These are phyloP conservation scores for Glycyrrhiza uralensis DNA, from an alignment of 306 rosid genomes.

Conservation along the genomic window DNA sequence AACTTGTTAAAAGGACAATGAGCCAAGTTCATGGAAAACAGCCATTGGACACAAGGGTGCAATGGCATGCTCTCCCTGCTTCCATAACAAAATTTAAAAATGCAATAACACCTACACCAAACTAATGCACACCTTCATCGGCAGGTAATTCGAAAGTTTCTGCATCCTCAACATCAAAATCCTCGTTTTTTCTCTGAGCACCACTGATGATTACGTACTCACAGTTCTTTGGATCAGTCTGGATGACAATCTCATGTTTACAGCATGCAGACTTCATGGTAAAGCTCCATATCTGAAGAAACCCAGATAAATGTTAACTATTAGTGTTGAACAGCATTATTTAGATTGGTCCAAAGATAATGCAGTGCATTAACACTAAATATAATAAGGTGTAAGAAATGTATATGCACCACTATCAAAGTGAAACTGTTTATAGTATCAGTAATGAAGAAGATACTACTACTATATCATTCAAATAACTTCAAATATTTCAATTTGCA, in stretches of 20 bases:
- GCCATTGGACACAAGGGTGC: not conserved
- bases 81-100: not conserved
- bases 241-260: slow-evolving; percentile 79
- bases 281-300: slow-evolving; percentile 90
- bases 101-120: not conserved
- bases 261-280: slow-evolving; percentile 90
- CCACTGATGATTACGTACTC: slow-evolving; percentile 79
- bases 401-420: not conserved
- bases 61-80: not conserved
- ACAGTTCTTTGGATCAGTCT: slow-evolving; percentile 89
- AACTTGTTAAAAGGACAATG: not conserved
- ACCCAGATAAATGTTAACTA: not conserved
- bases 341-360: not conserved
- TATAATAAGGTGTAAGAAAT: not conserved
- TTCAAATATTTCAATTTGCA: not conserved
- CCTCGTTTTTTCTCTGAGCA: slow-evolving; percentile 71
- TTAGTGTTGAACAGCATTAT: not conserved
- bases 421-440: not conserved
- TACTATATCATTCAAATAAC: not conserved
- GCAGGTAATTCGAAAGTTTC: slow-evolving; percentile 85
- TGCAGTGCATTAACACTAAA: not conserved
- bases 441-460: not conserved
- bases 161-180: slow-evolving; percentile 78
- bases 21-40: not conserved
- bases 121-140: slow-evolving; percentile 60